These are phyloP conservation scores for Kodamaea laetipori DNA, from an alignment of 805 yeast genomes.

Conservation along the genomic window DNA sequence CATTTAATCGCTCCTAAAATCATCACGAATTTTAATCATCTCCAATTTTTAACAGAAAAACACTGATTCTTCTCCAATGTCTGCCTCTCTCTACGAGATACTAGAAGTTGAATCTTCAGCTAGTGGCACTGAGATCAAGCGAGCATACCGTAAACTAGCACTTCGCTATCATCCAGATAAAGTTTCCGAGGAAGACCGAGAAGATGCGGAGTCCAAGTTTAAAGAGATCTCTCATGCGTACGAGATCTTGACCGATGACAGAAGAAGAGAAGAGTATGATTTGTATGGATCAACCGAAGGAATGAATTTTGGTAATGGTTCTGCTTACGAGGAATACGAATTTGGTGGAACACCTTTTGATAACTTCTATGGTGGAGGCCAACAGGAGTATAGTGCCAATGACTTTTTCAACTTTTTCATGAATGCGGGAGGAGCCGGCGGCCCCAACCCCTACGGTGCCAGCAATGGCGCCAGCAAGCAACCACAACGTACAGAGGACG, in stretches of 20 bases:
- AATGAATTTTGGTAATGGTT: constrained; percentile 19
- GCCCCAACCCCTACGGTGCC: constrained; percentile 16
- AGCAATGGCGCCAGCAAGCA: constrained; percentile 12
- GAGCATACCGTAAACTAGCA: constrained; percentile 84
- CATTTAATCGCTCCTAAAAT: not conserved
- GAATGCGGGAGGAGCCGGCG: constrained; percentile 30
- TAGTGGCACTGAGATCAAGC: constrained; percentile 68
- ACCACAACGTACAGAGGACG: constrained; percentile 59
- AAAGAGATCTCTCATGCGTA: constrained; percentile 87
- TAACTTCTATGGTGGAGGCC: constrained; percentile 25
- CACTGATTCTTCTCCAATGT: not conserved
- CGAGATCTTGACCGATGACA: constrained; percentile 75
- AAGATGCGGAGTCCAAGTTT: constrained; percentile 72
- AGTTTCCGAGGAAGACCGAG: constrained; percentile 62
- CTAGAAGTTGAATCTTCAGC: constrained; percentile 72
- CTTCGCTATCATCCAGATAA: constrained; percentile 88
- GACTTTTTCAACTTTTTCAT: constrained; percentile 75
- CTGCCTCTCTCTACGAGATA: constrained; percentile 53
- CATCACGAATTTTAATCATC: constrained; percentile 1
- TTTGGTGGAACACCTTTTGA: constrained; percentile 38
- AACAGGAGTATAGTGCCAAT: constrained; percentile 57
- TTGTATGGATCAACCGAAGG: constrained; percentile 46
- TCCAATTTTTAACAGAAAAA: not conserved
- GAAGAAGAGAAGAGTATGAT: constrained; percentile 60
- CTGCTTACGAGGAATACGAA: constrained; percentile 17